phyloP scores from a whole-genome alignment of 1,284 basidiomycete genomes.

The Microbotryum scabiosae region DNA sequence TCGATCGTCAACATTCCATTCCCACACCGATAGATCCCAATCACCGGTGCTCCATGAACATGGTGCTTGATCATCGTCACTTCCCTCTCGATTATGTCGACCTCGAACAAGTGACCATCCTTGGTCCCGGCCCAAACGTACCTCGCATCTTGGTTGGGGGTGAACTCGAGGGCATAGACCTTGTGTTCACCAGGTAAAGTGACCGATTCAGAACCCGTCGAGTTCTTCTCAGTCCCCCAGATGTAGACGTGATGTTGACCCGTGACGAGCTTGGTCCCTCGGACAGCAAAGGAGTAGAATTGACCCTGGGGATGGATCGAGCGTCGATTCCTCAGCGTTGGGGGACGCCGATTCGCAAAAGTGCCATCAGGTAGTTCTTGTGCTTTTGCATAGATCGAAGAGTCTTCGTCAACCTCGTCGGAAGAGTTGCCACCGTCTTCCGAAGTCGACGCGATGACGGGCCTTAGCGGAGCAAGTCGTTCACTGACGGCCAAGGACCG shows the following conservation, averaged over 20 bases:
- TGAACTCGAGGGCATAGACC: constrained; percentile 66
- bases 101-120: constrained; percentile 73
- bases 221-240: constrained; percentile 42
- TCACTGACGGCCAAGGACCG: constrained; percentile 9
- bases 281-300: constrained; percentile 25
- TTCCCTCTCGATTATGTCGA: constrained; percentile 57
- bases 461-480: constrained; percentile 11
- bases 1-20: constrained; percentile 67
- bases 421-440: constrained; percentile 4
- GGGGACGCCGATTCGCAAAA: constrained; percentile 69
- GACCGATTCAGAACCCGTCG: constrained; percentile 43
- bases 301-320: constrained; percentile 9
- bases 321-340: constrained; percentile 43
- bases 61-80: constrained; percentile 53
- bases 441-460: not conserved
- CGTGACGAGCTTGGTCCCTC: constrained; percentile 27
- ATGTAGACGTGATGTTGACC: constrained; percentile 27
- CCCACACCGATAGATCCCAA: constrained; percentile 62
- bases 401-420: constrained; percentile 25
- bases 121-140: constrained; percentile 79
- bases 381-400: not conserved
- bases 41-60: constrained; percentile 59
- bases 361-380: constrained; percentile 73
- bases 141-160: constrained; percentile 40
- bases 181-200: constrained; percentile 45